phyloP scores from a whole-genome alignment of 1,284 basidiomycete genomes.

The Cryptococcus floricola region DNA sequence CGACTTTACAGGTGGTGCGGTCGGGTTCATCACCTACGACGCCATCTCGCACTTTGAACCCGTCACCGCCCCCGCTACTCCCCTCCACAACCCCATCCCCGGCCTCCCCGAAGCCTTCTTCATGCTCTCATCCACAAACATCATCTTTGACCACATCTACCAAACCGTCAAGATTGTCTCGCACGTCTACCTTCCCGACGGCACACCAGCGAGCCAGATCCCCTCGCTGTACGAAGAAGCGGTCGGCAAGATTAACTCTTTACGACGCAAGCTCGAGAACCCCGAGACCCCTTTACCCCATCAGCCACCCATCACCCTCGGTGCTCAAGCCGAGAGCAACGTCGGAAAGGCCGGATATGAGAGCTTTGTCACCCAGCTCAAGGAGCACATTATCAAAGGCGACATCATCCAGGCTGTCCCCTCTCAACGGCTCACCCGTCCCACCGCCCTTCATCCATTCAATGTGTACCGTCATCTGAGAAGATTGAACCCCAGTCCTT shows the following conservation, averaged over 20 bases:
- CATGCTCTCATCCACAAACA: conserved; percentile 91
- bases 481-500: conserved; percentile 93
- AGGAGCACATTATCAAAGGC: conserved; percentile 90
- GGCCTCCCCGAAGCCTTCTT: conserved; percentile 91
- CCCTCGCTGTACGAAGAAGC: conserved; percentile 78
- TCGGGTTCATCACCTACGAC: conserved; percentile 97
- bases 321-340: conserved; percentile 74
- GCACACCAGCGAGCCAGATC: conserved; percentile 53
- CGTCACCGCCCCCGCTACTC: conserved; percentile 63
- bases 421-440: conserved; percentile 79
- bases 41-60: conserved; percentile 96
- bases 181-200: conserved; percentile 79
- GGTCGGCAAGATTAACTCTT: conserved; percentile 66
- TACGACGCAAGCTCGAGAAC: conserved; percentile 64
- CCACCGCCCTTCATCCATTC: conserved; percentile 89
- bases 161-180: conserved; percentile 93
- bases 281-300: conserved; percentile 58
- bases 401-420: conserved; percentile 99
- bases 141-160: conserved; percentile 96
- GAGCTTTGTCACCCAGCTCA: conserved; percentile 82
- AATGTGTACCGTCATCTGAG: conserved; percentile 92
- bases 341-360: conserved; percentile 94
- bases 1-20: conserved; percentile 90
- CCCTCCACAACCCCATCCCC: conserved; percentile 66
- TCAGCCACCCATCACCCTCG: conserved; percentile 53